Conservation (phyloP, 1,139 yeast genomes). For the Yamadazyma buinensis region DNA sequence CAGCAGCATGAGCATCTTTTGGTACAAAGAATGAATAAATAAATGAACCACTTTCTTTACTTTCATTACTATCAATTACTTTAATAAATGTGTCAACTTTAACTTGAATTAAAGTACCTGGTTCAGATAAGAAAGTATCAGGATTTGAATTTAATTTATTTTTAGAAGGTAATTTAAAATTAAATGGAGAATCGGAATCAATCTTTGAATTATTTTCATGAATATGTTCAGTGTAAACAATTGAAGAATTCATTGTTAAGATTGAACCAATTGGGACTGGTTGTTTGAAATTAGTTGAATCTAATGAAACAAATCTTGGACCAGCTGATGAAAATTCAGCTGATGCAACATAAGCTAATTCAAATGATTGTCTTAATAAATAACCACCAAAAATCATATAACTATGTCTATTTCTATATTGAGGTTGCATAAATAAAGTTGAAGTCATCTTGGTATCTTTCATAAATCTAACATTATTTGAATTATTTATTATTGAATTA, state of each 20-base stretch:
- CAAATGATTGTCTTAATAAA: constrained; percentile 85
- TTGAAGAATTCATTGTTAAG: constrained; percentile 72
- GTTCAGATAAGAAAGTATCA: constrained; percentile 60
- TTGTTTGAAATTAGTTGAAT: constrained; percentile 84
- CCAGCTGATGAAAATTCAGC: constrained; percentile 81
- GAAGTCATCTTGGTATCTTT: constrained; percentile 66
- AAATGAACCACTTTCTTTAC: constrained; percentile 78
- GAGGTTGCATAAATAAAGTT: constrained; percentile 92
- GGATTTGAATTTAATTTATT: constrained; percentile 51
- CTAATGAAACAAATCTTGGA: constrained; percentile 86
- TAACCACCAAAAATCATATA: constrained; percentile 95
- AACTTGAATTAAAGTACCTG: constrained; percentile 89
- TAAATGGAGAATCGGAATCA: constrained; percentile 36
- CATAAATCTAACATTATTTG: constrained; percentile 58
- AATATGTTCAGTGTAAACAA: constrained; percentile 78
- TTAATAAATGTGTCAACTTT: constrained; percentile 81
- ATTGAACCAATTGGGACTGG: constrained; percentile 97
- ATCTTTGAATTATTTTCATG: constrained; percentile 27
- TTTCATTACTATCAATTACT: constrained; percentile 55
- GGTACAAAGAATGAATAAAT: constrained; percentile 87
- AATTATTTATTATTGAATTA: constrained; percentile 11
- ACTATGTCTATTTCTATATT: constrained; percentile 89
- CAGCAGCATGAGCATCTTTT: constrained; percentile 33
- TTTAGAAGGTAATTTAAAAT: constrained; percentile 54
- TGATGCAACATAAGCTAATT: constrained; percentile 87